phyloP scores from a whole-genome alignment of 305 asterid species.

The Fraxinus paxiana region DNA sequence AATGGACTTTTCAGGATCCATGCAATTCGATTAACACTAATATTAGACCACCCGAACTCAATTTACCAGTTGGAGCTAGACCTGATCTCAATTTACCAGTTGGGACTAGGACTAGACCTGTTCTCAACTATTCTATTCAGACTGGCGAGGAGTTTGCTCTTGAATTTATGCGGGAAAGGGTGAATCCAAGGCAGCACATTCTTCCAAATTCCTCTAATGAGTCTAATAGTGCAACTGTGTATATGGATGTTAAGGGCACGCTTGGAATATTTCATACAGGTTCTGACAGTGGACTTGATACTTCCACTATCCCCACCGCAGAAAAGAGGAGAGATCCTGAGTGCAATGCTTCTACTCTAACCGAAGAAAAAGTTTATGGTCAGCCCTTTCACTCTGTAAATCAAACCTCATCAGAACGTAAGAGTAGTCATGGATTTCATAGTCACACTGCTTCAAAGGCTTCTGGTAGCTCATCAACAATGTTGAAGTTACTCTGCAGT shows the following conservation, averaged over 20 bases:
- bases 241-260: conserved; percentile 55
- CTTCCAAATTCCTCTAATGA: conserved; percentile 51
- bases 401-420: conserved; percentile 40
- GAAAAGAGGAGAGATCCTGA: conserved; percentile 49
- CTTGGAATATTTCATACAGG: conserved; percentile 48
- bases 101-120: conserved; percentile 63
- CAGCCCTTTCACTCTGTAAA: conserved; percentile 38
- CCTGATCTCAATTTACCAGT: conserved; percentile 49
- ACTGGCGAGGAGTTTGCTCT: conserved; percentile 93
- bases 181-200: conserved; percentile 60
- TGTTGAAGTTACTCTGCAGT: conserved; percentile 74
- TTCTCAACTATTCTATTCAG: conserved; percentile 77
- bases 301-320: conserved; percentile 41
- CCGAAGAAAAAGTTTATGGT: conserved; percentile 44
- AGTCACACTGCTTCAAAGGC: conserved; percentile 44
- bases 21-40: conserved; percentile 49
- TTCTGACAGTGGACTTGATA: conserved; percentile 48
- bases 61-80: conserved; percentile 47
- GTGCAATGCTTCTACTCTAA: conserved; percentile 30
- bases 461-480: conserved; percentile 41
- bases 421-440: conserved; percentile 32
- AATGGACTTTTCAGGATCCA: conserved; percentile 58
- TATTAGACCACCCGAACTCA: conserved; percentile 52
- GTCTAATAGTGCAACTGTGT: conserved; percentile 37
- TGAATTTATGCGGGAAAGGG: conserved; percentile 91